phyloP scores from a whole-genome alignment of 2,329 filamentous ascomycete species.

The Monosporascus ibericus region DNA sequence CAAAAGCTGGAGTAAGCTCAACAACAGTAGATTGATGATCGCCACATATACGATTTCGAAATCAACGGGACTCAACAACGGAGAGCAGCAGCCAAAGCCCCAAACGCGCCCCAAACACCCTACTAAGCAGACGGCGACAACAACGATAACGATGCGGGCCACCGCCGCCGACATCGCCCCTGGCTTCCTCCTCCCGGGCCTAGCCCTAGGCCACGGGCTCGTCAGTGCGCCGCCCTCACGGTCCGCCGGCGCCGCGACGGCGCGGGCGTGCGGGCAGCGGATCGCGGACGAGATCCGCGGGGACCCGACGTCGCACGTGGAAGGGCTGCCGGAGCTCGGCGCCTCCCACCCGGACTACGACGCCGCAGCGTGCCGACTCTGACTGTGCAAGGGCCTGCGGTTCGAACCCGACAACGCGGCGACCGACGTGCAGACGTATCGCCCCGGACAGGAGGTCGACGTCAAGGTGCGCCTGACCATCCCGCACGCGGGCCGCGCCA shows the following conservation, averaged over 20 bases:
- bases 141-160: neutral
- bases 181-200: constrained; percentile 13
- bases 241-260: constrained; percentile 15
- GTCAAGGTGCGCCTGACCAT: constrained; percentile 38
- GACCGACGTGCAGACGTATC: constrained; percentile 30
- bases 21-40: too few relatives aligned
- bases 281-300: constrained; percentile 18
- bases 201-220: constrained; percentile 17
- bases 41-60: too few relatives aligned
- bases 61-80: too few relatives aligned
- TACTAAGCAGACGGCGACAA: neutral
- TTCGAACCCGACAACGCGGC: constrained; percentile 29
- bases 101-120: too few relatives aligned
- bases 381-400: constrained; percentile 34
- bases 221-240: constrained; percentile 19
- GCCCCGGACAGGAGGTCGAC: constrained; percentile 35
- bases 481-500: constrained; percentile 40
- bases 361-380: constrained; percentile 26
- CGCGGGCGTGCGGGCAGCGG: constrained; percentile 17
- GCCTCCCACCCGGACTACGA: constrained; percentile 18
- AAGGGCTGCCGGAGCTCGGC: constrained; percentile 24
- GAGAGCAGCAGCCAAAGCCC: too few relatives aligned
- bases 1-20: too few relatives aligned
- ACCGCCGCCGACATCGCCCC: constrained; percentile 13
- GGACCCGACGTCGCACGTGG: constrained; percentile 25